Percentiles rank a stretch among this genome's conserved stretches.
These are phyloP conservation scores for Exophiala sp. DNA, from an alignment of 2,329 filamentous ascomycete genomes.

Conservation along the genomic window DNA sequence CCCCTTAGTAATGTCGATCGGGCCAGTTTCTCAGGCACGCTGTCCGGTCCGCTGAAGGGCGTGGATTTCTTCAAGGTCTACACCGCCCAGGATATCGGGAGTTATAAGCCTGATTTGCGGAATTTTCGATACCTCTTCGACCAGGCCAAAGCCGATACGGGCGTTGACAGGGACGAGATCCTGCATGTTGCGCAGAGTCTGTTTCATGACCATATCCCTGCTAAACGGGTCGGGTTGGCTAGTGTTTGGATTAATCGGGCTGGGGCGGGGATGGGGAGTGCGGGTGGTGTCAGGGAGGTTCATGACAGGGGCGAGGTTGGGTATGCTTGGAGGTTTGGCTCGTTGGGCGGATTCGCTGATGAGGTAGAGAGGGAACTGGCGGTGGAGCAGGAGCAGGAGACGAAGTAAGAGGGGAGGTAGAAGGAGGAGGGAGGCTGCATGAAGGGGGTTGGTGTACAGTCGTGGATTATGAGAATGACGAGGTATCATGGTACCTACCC, in stretches of 20 bases:
- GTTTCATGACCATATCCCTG: slow-evolving; percentile 61
- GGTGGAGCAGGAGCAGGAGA: neutral
- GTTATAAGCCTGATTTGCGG: slow-evolving; percentile 59
- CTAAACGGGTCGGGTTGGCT: slow-evolving; percentile 52
- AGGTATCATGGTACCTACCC: too few species aligned
- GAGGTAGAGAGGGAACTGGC: slow-evolving; percentile 35
- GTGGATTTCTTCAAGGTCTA: slow-evolving; percentile 58
- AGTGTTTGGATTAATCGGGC: neutral
- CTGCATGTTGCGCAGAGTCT: slow-evolving; percentile 64
- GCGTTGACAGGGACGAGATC: slow-evolving; percentile 52
- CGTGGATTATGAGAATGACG: too few species aligned
- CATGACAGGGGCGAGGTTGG: slow-evolving; percentile 38
- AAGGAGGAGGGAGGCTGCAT: too few species aligned
- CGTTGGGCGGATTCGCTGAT: slow-evolving; percentile 56
- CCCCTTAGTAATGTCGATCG: slow-evolving; percentile 54
- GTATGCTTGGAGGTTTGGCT: slow-evolving; percentile 55
- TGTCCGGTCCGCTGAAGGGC: slow-evolving; percentile 46
- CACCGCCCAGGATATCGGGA: slow-evolving; percentile 65
- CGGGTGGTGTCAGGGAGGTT: slow-evolving; percentile 4
- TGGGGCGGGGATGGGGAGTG: slow-evolving; percentile 36
- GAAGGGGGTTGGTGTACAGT: too few species aligned
- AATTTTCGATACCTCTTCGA: slow-evolving; percentile 64
- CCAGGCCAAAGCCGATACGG: slow-evolving; percentile 49
- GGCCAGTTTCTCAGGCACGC: slow-evolving; percentile 45
- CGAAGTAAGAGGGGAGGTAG: neutral